Evolutionary conservation across 2,329 filamentous ascomycete genomes (phyloP), one percentile per base, ranked within the genome.

Genomic region (Aspergillus hortae): DNA sequence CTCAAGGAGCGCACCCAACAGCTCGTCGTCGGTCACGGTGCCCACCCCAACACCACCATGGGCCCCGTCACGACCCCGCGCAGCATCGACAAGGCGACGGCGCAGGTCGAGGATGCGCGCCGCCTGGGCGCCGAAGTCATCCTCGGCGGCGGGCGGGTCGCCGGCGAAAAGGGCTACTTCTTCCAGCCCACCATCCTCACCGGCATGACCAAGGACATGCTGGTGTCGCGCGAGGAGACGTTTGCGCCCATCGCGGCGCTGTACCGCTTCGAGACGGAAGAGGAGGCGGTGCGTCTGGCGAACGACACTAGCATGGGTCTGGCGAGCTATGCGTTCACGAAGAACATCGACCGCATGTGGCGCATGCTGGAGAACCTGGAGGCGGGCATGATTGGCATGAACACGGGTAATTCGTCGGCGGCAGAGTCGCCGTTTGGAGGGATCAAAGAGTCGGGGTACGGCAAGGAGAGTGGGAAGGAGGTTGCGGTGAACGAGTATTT

Each of bases 371-470:
- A 88, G 74, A 85, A 82, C 57, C 66, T 88, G 32, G 84, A 88
- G 64, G 84, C 85, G 4, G 85, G 84, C 3, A 88, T 87, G 85
- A 84, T 88, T 61, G 85, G 84, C 12, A 72, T 85, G 70, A 85
- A 85, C 59, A 83, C 80, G 51, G 79, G 81, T 74, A 85, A 86
- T 61, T 75, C 78, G n/a, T 86, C 83, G 1, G 83, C 84, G 2
- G 84, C 84, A 0, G 84, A 87, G 63, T 80, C 80, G 19, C 84
- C 84, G 2, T 87, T 87, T 61, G 84, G 84, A 15, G 84, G 84
- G 2, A 85, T 86, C 61, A 87, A 87, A 71, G 82, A 86, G 62
- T 83, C 79, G 5, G 84, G 84, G 0, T 87, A 87, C 63, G 84
- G 84, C 19, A 87, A 87, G 67, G 84, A 87, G 64, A 81, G 77